Evolutionary conservation across 805 yeast species (phyloP).

Genomic region (Jamesozyma rosinii): DNA sequence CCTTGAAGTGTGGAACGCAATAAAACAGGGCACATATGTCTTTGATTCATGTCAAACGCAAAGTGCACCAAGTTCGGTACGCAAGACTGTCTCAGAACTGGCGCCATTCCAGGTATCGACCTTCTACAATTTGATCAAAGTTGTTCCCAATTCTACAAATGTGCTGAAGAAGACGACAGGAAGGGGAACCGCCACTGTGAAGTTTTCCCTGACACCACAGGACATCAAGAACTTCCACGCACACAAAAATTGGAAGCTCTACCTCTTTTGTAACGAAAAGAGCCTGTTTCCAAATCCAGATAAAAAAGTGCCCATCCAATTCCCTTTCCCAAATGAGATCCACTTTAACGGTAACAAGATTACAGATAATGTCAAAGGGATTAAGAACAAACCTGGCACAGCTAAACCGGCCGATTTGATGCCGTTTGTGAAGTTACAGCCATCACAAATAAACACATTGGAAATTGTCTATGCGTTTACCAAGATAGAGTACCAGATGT

Average conservation of each 20-base stretch:
- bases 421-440: conserved; percentile 23
- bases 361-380: conserved; percentile 53
- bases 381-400: conserved; percentile 68
- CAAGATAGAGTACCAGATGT: conserved; percentile 39
- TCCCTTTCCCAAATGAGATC: conserved; percentile 63
- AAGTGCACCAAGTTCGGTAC: neutral
- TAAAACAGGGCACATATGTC: conserved; percentile 4
- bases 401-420: conserved; percentile 76
- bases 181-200: conserved; percentile 37
- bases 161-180: neutral
- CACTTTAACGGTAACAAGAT: conserved; percentile 44
- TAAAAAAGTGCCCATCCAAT: conserved; percentile 51
- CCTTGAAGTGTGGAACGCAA: conserved; percentile 22
- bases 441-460: conserved; percentile 33
- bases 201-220: conserved; percentile 36
- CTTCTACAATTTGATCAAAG: conserved; percentile 14
- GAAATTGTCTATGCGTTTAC: conserved; percentile 50
- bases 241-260: conserved; percentile 33
- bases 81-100: neutral
- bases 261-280: conserved; percentile 42
- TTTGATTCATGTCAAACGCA: neutral
- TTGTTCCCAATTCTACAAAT: conserved; percentile 37
- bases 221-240: conserved; percentile 35
- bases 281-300: neutral
- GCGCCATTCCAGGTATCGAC: conserved; percentile 33